Conservation (phyloP, 1,284 basidiomycete genomes). For the Trametes sp. region DNA sequence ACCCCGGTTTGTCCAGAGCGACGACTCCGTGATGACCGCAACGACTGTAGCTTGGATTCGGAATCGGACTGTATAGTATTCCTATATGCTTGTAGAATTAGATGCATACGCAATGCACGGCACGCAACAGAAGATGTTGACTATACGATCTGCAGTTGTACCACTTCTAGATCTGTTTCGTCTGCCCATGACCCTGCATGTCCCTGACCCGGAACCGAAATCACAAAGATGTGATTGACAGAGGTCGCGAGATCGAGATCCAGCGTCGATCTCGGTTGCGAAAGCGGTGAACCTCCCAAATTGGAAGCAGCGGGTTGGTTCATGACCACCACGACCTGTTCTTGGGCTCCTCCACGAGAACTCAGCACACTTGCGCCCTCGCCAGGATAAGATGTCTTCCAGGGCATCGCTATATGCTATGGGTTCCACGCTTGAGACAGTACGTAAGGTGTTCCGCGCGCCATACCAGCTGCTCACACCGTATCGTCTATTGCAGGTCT, state of each 20-base stretch:
- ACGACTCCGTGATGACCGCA: neutral
- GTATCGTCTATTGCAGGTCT: neutral
- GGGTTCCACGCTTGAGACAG: neutral
- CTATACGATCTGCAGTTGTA: no score
- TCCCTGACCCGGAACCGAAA: no score
- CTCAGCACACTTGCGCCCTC: neutral
- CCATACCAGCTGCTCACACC: neutral
- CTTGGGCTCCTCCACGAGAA: no score
- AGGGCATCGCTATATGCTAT: neutral
- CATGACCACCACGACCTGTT: slow-evolving; percentile 5
- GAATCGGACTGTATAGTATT: slow-evolving; percentile 9
- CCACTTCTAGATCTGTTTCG: no score
- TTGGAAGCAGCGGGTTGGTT: slow-evolving; percentile 5
- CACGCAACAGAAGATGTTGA: neutral
- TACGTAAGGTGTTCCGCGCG: neutral
- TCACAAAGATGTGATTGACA: slow-evolving; percentile 16
- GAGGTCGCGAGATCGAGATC: slow-evolving; percentile 17
- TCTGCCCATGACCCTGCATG: no score
- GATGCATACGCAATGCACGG: slow-evolving; percentile 4
- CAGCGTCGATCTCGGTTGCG: slow-evolving; percentile 22
- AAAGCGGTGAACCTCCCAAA: neutral
- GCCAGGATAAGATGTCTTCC: neutral
- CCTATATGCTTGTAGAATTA: slow-evolving; percentile 22
- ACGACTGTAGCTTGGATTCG: slow-evolving; percentile 8
- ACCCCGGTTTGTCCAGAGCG: neutral